Conservation (phyloP, 2,329 filamentous ascomycete genomes). For the Chaetomium sp. region DNA sequence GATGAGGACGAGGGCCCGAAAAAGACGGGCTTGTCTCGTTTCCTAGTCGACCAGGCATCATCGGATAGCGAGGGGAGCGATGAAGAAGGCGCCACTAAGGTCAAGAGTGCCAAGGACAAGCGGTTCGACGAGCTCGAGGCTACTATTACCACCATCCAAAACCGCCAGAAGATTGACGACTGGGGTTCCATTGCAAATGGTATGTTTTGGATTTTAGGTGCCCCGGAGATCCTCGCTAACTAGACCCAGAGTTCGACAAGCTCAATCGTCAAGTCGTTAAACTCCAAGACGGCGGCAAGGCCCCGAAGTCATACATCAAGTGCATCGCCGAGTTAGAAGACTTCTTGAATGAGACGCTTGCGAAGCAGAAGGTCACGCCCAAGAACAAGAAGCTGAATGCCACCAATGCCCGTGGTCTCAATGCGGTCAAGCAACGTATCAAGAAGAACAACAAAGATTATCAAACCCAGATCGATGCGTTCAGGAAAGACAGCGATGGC, state of each 20-base stretch:
- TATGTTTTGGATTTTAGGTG: conserved; percentile 49
- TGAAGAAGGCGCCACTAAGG: conserved; percentile 79
- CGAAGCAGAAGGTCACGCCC: conserved; percentile 91
- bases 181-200: conserved; percentile 91
- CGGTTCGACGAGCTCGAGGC: conserved; percentile 89
- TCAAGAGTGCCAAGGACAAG: conserved; percentile 99
- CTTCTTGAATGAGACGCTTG: conserved; percentile 86
- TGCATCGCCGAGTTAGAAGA: conserved; percentile 92
- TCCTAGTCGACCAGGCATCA: conserved; percentile 70
- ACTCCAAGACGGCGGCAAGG: conserved; percentile 73
- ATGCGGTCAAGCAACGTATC: conserved; percentile 96
- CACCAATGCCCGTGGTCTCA: conserved; percentile 88
- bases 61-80: conserved; percentile 81
- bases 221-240: conserved; percentile 25
- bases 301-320: conserved; percentile 91
- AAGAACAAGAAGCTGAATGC: conserved; percentile 99
- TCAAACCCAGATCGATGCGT: conserved; percentile 82
- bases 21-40: conserved; percentile 73
- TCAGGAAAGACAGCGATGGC: conserved; percentile 78
- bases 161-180: conserved; percentile 95
- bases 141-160: conserved; percentile 89
- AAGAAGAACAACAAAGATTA: conserved; percentile 99
- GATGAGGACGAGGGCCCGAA: conserved; percentile 67
- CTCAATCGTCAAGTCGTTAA: conserved; percentile 84
- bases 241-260: conserved; percentile 80